Evolutionary conservation across 768 basidiomycete species (phyloP), one percentile per base, ranked within the genome.

Genomic region (Lentinula edodes): DNA sequence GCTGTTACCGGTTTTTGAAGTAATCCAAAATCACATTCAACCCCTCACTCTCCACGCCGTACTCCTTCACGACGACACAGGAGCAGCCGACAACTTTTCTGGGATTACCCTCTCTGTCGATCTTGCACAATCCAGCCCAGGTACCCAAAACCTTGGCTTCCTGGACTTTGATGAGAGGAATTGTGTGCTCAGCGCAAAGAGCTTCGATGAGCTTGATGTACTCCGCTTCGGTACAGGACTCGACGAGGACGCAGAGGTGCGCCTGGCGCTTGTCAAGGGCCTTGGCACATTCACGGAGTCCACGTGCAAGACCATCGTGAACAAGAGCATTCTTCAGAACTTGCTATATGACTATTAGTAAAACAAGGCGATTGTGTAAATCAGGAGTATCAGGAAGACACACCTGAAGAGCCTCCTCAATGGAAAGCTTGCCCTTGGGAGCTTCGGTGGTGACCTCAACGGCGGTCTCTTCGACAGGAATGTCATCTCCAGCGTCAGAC

Each of bases 191-290:
- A 65, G 93, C 91, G 75, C 96, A 98, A 73, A 99, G 93, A 55
- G 96, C 96, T 80, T 98, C 95, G 68, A 99, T 97, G 81, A 99
- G 93, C 83, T 98, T 98, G 87, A 97, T 92, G 85, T 99, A 98
- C 79, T 98, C 96, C 67, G 95, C 92, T 80, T 98, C 96, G 58
- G 91, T 95, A 84, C 95, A 97, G 61, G 94, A 94, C 87, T 99
- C 96, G 74, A 98, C 95, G 71, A 99, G 89, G 64, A 99, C 95
- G 79, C 96, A 98, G 52, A 98, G 83, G 77, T 98, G 96, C 61
- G 95, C 96, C 83, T 95, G 93, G 70, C 95, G 90, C 82, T 95
- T 97, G 85, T 99, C 96, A 67, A 99, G 84, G 63, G 96, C 93
- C 83, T 99, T 99, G 73, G 96, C 91, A 72, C 87, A 90, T 82